Percentiles rank a stretch among this genome's conserved stretches.
Evolutionary conservation across 2,329 filamentous ascomycete genomes (phyloP).

Genomic region (Alternaria novae-zelandiae): DNA sequence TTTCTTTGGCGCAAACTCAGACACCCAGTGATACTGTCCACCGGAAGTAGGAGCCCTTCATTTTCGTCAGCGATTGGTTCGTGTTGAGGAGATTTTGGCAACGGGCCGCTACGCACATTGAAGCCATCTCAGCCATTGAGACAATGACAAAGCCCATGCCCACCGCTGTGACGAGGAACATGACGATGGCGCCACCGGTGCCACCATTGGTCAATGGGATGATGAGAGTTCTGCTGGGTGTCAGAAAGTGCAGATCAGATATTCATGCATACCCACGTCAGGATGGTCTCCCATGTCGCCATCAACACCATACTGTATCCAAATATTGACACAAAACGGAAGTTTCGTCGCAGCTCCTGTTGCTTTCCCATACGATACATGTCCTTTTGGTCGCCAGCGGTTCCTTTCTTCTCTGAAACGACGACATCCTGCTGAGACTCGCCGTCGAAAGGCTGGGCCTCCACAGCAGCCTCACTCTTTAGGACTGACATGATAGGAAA

Average conservation of each 20-base stretch:
- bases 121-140: slow-evolving; percentile 40
- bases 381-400: slow-evolving; percentile 28
- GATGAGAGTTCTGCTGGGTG: slow-evolving; percentile 16
- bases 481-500: not conserved
- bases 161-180: slow-evolving; percentile 30
- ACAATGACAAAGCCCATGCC: slow-evolving; percentile 31
- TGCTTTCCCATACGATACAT: slow-evolving; percentile 39
- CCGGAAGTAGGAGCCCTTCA: slow-evolving; percentile 35
- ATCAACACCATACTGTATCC: slow-evolving; percentile 36
- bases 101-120: slow-evolving; percentile 23
- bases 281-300: slow-evolving; percentile 35
- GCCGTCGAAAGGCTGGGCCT: not conserved
- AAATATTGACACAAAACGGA: slow-evolving; percentile 35
- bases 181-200: slow-evolving; percentile 31
- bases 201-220: slow-evolving; percentile 36
- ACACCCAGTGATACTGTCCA: slow-evolving; percentile 41
- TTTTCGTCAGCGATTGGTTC: not conserved
- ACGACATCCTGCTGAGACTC: not conserved
- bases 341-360: slow-evolving; percentile 36
- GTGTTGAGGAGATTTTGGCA: not conserved
- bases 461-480: not conserved
- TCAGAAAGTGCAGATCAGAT: not conserved
- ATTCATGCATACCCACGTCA: slow-evolving; percentile 15
- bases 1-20: slow-evolving; percentile 33
- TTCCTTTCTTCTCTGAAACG: not conserved